Base-by-base conservation (phyloP, 1,284 basidiomycete genomes). In the Bondarzewia mesenterica region DNA sequence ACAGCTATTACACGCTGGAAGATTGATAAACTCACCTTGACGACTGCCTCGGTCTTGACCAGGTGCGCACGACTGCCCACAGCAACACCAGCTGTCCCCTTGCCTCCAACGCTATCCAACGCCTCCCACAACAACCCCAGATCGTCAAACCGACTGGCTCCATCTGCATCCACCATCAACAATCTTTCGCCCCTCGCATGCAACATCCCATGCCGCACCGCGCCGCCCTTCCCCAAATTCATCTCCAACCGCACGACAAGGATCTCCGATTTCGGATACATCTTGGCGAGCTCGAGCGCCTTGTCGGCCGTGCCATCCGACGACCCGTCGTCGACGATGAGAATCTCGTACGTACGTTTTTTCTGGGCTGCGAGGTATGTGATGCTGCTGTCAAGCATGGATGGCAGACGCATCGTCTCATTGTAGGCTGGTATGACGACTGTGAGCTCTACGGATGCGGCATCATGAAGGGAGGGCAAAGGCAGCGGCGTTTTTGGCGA, bases 141-240 rank as follows among this genome's bases (percentile, higher is more conserved):
- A 58, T 95, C 93, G 41, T 80, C 72, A 56, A 97, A 94, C 35
- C 80, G 74, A 52, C 89, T 93, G 20, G 93, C 93, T 2, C 89
- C 93, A 58, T 97, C 93, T 5, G 93, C 93, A 60, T 97, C 93
- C 29, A 86, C 93, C 78, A 96, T 93, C 42, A 96, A 69, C 43
- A 96, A 70, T n/a, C 88, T 69, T 52, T 73, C 65, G 5, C 93
- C 93, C 4, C 89, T 75, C 5, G 80, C 75, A 60, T 89, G 83
- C 51, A 94, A 63, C 77, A 93, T 88, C 39, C 91, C 92, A 65
- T 95, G 93, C 37, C 86, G 74, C 18, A 96, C 93, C 0, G 93
- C 90, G 1, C 90, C 93, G 21, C 93, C 93, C 62, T 96, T 97
- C 1, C 93, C 93, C 10, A 88, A 68, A 60, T 96, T 97, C 58